Evolutionary conservation across 2,329 filamentous ascomycete species (phyloP).

Genomic region (Ceratocystis diversiconidia): DNA sequence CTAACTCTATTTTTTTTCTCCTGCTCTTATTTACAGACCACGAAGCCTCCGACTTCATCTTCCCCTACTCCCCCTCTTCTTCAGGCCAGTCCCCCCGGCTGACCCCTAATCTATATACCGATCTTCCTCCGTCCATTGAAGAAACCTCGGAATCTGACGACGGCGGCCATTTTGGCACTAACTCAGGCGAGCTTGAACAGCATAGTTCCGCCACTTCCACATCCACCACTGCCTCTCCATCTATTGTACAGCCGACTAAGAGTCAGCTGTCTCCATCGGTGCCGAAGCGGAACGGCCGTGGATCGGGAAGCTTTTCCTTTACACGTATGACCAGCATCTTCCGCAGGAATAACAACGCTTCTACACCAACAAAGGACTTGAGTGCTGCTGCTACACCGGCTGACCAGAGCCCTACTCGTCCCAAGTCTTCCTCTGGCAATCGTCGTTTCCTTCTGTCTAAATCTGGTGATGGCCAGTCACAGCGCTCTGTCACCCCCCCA

Average conservation of each 20-base stretch:
- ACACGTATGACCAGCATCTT: constrained; percentile 8
- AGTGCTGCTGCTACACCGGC: background rate
- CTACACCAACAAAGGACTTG: background rate
- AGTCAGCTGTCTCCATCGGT: constrained; percentile 2
- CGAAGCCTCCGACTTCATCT: constrained; percentile 7
- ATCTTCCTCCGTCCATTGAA: constrained; percentile 13
- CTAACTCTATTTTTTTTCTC: constrained; percentile 2
- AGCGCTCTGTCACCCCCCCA: constrained; percentile 36
- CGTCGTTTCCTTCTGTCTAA: constrained; percentile 35
- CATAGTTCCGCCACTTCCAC: constrained; percentile 14
- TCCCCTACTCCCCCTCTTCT: constrained; percentile 4
- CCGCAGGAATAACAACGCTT: background rate
- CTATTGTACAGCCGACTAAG: background rate
- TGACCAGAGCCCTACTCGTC: background rate
- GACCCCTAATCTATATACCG: background rate
- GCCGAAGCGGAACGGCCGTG: background rate
- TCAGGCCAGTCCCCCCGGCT: constrained; percentile 9
- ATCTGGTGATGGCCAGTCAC: constrained; percentile 29
- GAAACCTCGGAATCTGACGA: constrained; percentile 14
- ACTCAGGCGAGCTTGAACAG: constrained; percentile 14
- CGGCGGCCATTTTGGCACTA: constrained; percentile 3
- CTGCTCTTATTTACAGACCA: constrained; percentile 11
- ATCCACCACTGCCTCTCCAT: constrained; percentile 8
- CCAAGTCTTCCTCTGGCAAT: constrained; percentile 16
- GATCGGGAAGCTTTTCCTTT: constrained; percentile 9